Conservation (phyloP, 495 filamentous ascomycete genomes). For the Mycothermus thermophilus region DNA sequence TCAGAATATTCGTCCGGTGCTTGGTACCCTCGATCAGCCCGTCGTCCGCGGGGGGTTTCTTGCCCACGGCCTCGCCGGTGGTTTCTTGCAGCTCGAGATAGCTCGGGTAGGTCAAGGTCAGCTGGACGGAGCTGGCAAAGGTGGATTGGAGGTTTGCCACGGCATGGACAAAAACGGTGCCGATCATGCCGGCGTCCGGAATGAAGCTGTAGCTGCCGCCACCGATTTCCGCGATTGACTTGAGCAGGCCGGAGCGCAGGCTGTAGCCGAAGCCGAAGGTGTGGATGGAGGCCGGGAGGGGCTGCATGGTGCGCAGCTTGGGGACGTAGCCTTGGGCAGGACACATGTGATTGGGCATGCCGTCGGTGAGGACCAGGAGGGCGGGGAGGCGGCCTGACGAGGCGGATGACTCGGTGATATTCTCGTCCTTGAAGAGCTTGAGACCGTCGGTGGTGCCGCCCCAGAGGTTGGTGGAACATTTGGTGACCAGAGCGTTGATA, state of each 20-base stretch:
- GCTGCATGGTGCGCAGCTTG: constrained; percentile 21
- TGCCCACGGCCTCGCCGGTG: constrained; percentile 20
- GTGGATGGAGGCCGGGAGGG: constrained; percentile 26
- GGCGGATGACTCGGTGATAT: neutral
- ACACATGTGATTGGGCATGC: constrained; percentile 30
- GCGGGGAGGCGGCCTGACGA: constrained; percentile 21
- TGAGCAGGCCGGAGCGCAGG: constrained; percentile 28
- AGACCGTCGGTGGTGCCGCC: constrained; percentile 25
- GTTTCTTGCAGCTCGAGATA: constrained; percentile 20
- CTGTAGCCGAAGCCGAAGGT: constrained; percentile 36
- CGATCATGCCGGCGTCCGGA: constrained; percentile 36
- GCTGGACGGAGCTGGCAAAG: constrained; percentile 22
- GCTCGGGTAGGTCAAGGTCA: constrained; percentile 21
- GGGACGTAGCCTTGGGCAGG: constrained; percentile 24
- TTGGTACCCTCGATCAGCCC: constrained; percentile 1
- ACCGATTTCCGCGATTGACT: constrained; percentile 30
- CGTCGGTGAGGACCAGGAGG: constrained; percentile 35
- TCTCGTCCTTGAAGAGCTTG: constrained; percentile 15
- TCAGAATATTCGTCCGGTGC: too few relatives aligned
- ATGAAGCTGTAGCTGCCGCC: constrained; percentile 35
- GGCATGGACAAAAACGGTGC: constrained; percentile 34
- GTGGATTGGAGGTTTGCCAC: constrained; percentile 35
- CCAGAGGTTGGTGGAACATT: constrained; percentile 29
- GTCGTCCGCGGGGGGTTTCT: constrained; percentile 7
- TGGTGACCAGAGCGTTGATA: constrained; percentile 20